Evolutionary conservation across 2,329 filamentous ascomycete genomes (phyloP), one percentile per base, ranked within the genome.

Genomic region (Epichloe amarillans): DNA sequence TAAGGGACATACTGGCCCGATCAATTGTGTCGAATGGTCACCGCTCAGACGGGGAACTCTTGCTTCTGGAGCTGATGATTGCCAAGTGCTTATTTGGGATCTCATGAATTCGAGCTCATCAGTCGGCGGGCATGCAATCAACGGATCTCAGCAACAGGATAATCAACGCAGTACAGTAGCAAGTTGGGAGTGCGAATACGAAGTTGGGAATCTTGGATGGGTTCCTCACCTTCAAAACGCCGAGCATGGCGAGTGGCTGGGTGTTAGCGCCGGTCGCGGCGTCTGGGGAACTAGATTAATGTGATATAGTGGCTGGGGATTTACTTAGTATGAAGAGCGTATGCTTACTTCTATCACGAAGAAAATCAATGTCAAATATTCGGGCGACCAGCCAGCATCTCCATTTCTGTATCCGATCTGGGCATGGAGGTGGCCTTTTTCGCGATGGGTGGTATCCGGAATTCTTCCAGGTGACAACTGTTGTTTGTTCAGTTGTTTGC

Each of bases 11-110:
- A 80, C 82, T 21, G 86, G 88, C 4, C 69, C 88, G 7, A 79
- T 98, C 52, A 97, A 95, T 69, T 93, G 86, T 61, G 86, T 97
- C 53, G 93, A 98, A 69, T 98, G 93, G 93, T 95, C 88, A 8
- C 91, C 89, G 0, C 79, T 82, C 50, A 80, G 90, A 53, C 79
- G 93, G 60, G 93, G 93, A 23, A 86, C 90, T 57, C 79, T 98
- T 17, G 91, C 91, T 15, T 95, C 88, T 0, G 93, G 93, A 36
- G 93, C 77, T 5, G 93, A 98, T 61, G 93, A 98, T 66, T 91
- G 83, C 56, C 80, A 93, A 57, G 91, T 97, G 2, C 75, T 97
- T 35, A 76, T 96, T 15, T 98, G 93, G 93, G 93, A 98, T 66
- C 74, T 98, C 10, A 76, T 96, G 56, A 91, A 86, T 54, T 63